Base-by-base conservation (phyloP, 108 stramenopile species). In the Fragilaria radians region DNA sequence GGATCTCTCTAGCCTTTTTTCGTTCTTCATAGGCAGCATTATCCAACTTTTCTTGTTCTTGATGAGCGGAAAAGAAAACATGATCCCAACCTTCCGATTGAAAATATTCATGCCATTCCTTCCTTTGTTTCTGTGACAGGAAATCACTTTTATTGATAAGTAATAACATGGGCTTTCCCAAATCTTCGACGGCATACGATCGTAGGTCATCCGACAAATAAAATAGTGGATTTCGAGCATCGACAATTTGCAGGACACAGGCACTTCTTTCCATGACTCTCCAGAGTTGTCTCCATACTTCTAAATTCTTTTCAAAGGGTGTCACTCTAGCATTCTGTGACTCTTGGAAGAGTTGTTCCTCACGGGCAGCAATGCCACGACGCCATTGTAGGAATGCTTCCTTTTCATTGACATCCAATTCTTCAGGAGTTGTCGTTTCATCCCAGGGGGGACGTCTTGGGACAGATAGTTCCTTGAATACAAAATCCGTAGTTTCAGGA, bases 261-360 rank as follows among this genome's bases (percentile, higher is more conserved):
- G 93, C 79, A 33, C 86, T 91, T 61, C 96, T 77, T 65, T 99
- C 99, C 61, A 96, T 58, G 7, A 98, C 97, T 18, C 99, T 77
- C 99, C 99, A 99, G 5, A 99, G 76, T 75, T 99, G 99, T 18
- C 96, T 68, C 99, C 99, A 99, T 27, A 98, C 96, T 49, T 99
- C 91, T 5, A 99, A 42, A 73, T 99, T 99, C 83, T 97, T 97
- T 78, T 99, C 99, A 73, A 97, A 99, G 1, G 99, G 99, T 24
- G 97, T 99, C 2, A 88, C 89, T 50, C 81, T 70, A 9, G 77
- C 80, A 46, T 67, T 65, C 3, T 61, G 65, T 32, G 70, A 57
- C 24, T 72, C 46, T 22, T 63, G 57, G 18, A 70, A 65, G 49
- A 91, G 65, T 73, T 88, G 84, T 66, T 95, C 95, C 63, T 94